These are phyloP conservation scores for Clathrospora elynae DNA, from an alignment of 2,329 filamentous ascomycete species.

Conservation along the genomic window DNA sequence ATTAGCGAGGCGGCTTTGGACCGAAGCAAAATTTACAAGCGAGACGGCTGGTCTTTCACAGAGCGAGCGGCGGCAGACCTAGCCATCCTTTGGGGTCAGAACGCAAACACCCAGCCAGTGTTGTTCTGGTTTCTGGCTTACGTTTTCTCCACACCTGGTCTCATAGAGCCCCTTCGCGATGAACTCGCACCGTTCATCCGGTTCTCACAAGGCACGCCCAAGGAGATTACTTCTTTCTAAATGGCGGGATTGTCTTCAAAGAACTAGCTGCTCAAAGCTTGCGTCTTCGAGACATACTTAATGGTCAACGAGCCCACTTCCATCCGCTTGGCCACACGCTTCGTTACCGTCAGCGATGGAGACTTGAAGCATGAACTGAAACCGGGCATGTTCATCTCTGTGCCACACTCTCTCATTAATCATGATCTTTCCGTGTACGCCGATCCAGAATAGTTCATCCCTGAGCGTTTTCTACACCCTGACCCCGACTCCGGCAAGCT, in stretches of 20 bases:
- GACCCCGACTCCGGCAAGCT: slow-evolving; percentile 8
- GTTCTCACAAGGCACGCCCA: no score
- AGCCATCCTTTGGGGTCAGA: slow-evolving; percentile 60
- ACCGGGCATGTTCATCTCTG: no score
- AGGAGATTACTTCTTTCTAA: no score
- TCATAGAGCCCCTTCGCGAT: no score
- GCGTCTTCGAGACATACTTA: slow-evolving; percentile 18
- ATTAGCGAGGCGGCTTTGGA: slow-evolving; percentile 42
- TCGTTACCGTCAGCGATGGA: no score
- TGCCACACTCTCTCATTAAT: no score
- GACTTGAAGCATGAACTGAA: no score
- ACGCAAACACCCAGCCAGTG: slow-evolving; percentile 56
- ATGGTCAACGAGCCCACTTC: slow-evolving; percentile 29
- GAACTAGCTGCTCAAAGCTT: background rate
- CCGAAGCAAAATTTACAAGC: slow-evolving; percentile 39
- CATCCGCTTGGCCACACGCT: no score
- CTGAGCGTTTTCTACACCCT: slow-evolving; percentile 12
- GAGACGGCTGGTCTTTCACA: slow-evolving; percentile 25
- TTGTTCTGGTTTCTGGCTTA: slow-evolving; percentile 46
- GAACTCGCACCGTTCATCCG: no score
- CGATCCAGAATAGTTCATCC: slow-evolving; percentile 9
- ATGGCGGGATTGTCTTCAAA: no score
- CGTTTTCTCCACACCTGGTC: no score
- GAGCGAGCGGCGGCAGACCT: slow-evolving; percentile 39
- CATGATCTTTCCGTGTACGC: slow-evolving; percentile 7